Percentiles rank a stretch among this genome's conserved stretches.
These are phyloP conservation scores for Auxenochlorella pyrenoidosa DNA, from an alignment of 139 green algal genomes.

Conservation along the genomic window DNA sequence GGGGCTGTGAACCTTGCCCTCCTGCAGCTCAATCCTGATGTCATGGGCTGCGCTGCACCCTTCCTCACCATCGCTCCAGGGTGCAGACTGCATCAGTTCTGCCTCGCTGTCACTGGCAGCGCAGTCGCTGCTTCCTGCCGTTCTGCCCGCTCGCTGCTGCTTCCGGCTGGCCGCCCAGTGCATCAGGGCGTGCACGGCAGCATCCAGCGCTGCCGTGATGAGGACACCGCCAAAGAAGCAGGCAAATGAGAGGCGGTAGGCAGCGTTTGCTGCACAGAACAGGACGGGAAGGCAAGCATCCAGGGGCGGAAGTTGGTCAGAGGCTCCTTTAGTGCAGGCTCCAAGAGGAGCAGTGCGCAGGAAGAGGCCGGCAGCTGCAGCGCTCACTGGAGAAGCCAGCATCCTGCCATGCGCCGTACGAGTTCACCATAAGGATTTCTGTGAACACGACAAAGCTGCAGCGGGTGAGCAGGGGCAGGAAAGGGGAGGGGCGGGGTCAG, in stretches of 20 bases:
- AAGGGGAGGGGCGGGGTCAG: neutral
- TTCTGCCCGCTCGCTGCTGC: neutral
- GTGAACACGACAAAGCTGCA: constrained; percentile 18
- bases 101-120: neutral
- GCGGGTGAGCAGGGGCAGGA: neutral
- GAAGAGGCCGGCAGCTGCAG: too few species aligned
- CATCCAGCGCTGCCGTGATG: constrained; percentile 56
- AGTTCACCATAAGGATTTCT: neutral
- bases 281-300: too few species aligned
- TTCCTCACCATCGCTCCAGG: neutral
- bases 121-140: neutral
- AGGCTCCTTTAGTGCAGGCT: too few species aligned
- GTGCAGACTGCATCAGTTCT: neutral
- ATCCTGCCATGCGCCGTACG: neutral
- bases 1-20: too few species aligned
- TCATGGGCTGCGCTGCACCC: too few species aligned
- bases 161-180: neutral
- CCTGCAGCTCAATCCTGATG: too few species aligned
- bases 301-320: too few species aligned
- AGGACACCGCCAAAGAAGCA: constrained; percentile 72
- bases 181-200: constrained; percentile 50
- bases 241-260: constrained; percentile 60
- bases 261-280: constrained; percentile 49
- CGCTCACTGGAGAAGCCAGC: neutral
- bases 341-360: neutral